These are phyloP conservation scores for Candida coleopterorum DNA, from an alignment of 805 yeast species.

Conservation along the genomic window DNA sequence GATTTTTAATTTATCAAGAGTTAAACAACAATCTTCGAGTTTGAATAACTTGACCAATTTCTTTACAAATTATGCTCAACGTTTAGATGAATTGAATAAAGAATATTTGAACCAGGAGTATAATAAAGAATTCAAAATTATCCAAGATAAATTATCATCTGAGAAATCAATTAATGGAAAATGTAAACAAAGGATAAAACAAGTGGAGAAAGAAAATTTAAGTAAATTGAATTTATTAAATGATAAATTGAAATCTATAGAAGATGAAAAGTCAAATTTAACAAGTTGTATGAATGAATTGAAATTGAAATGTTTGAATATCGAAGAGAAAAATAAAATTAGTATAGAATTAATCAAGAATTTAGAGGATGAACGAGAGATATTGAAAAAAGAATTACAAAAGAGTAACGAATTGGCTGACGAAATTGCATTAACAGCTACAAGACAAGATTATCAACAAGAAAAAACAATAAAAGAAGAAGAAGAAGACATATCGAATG, in stretches of 20 bases:
- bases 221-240: constrained; percentile 2
- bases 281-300: constrained; percentile 2
- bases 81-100: constrained; percentile 21
- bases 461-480: not conserved
- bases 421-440: constrained; percentile 1
- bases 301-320: not conserved
- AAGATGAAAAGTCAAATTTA: constrained; percentile 2
- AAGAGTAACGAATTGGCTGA: constrained; percentile 1
- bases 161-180: constrained; percentile 13
- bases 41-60: constrained; percentile 52
- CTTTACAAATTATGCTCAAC: constrained; percentile 42
- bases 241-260: constrained; percentile 1
- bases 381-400: not conserved
- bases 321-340: constrained; percentile 1
- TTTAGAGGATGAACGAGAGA: constrained; percentile 4
- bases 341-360: constrained; percentile 1
- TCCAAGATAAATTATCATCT: constrained; percentile 14
- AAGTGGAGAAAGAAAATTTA: constrained; percentile 7
- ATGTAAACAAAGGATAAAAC: constrained; percentile 13
- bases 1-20: constrained; percentile 50
- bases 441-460: not conserved
- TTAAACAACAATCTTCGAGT: constrained; percentile 55
- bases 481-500: constrained; percentile 6
- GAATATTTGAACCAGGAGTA: constrained; percentile 19
- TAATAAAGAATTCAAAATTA: constrained; percentile 9